phyloP scores from a whole-genome alignment of 331 rosid species.

The Stylosanthes scabra region DNA sequence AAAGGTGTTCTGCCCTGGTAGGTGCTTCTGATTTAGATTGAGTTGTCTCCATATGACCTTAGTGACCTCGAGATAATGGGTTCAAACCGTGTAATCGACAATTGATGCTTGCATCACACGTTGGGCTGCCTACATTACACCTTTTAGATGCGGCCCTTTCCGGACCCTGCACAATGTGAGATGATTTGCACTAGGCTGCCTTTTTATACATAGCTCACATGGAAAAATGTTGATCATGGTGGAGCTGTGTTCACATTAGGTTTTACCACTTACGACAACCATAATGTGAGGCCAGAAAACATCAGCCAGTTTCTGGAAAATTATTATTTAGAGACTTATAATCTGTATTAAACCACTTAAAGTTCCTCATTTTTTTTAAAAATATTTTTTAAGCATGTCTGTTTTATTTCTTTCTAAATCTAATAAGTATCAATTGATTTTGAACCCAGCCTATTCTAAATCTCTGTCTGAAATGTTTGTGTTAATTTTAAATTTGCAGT shows the following conservation, averaged over 20 bases:
- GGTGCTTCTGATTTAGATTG: slow-evolving; percentile 31
- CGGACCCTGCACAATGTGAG: no score
- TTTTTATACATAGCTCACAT: background rate
- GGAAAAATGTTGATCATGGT: slow-evolving; percentile 4
- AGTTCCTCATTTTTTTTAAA: background rate
- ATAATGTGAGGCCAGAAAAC: slow-evolving; percentile 1
- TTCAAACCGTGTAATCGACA: no score
- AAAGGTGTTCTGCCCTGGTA: slow-evolving; percentile 98
- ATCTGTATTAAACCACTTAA: slow-evolving; percentile 9
- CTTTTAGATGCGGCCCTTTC: no score
- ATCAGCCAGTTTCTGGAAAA: background rate
- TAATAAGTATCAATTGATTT: slow-evolving; percentile 4
- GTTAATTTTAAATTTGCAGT: slow-evolving; percentile 23
- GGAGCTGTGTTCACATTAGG: slow-evolving; percentile 26
- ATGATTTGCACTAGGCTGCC: no score
- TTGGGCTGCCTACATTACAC: no score
- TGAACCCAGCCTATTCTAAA: slow-evolving; percentile 21
- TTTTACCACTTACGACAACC: slow-evolving; percentile 3
- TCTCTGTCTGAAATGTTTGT: slow-evolving; percentile 23
- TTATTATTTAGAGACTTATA: background rate
- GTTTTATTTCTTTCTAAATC: slow-evolving; percentile 23
- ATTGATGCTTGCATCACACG: no score
- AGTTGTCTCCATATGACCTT: no score
- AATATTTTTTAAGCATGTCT: background rate
- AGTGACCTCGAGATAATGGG: no score